A percentile compares a stretch with the other conserved stretches of the same genome.
phyloP scores from a whole-genome alignment of 306 rosid species.

The Argentina anserina region DNA sequence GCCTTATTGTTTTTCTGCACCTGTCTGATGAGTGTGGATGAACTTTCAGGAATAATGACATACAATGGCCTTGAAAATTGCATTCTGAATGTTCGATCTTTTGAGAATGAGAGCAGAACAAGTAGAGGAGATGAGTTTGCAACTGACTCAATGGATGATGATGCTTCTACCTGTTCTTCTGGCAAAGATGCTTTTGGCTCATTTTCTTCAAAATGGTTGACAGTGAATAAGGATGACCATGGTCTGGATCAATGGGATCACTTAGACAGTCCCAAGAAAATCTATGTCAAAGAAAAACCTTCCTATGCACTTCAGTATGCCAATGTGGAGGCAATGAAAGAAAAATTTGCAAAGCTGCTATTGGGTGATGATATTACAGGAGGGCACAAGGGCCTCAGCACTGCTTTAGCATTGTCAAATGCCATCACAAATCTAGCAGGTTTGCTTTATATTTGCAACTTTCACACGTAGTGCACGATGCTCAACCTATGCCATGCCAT shows the following conservation, averaged over 20 bases:
- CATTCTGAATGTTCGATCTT: slow-evolving; percentile 57
- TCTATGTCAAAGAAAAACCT: slow-evolving; percentile 59
- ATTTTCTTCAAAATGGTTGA: slow-evolving; percentile 73
- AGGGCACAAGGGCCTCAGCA: slow-evolving; percentile 65
- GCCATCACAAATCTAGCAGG: slow-evolving; percentile 81
- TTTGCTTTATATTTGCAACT: slow-evolving; percentile 18
- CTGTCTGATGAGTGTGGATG: slow-evolving; percentile 7
- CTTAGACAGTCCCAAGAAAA: slow-evolving; percentile 49
- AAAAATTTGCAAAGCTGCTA: slow-evolving; percentile 71
- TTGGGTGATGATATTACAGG: slow-evolving; percentile 91
- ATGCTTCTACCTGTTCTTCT: slow-evolving; percentile 71
- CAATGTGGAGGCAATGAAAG: slow-evolving; percentile 80
- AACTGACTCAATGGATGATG: slow-evolving; percentile 78
- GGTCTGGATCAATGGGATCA: slow-evolving; percentile 69
- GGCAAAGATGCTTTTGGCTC: slow-evolving; percentile 82
- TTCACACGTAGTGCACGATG: too few species aligned
- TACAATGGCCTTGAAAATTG: slow-evolving; percentile 87
- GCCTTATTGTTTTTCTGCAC: background rate
- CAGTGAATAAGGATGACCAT: slow-evolving; percentile 54
- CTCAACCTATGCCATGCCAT: background rate
- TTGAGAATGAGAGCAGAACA: slow-evolving; percentile 71
- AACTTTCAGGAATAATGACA: slow-evolving; percentile 76
- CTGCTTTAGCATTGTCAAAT: slow-evolving; percentile 83
- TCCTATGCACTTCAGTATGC: slow-evolving; percentile 44
- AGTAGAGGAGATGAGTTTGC: slow-evolving; percentile 77